Evolutionary conservation across 208 protist species (phyloP), one percentile per base, ranked within the genome.

Genomic region (Trypanosoma conorhini): DNA sequence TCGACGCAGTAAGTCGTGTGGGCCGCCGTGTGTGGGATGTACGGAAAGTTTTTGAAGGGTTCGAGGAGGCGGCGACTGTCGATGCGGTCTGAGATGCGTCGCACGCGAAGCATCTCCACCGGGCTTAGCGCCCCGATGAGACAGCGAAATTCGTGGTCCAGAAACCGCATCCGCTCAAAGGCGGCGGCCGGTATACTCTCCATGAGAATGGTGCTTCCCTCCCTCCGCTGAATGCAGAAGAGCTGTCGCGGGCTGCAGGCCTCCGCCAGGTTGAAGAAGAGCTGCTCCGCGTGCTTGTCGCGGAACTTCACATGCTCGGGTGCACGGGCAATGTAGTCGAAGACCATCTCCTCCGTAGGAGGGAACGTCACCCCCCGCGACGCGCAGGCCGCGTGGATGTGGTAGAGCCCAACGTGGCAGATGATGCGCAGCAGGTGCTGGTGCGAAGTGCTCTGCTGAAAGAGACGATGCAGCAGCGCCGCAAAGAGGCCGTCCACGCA

Each of bases 341-440:
- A 82, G 4, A 97, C 52, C n/a, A 79, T 80, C 19, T 54, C 61
- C 19, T 80, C 76, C 51, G 64, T 76, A 7, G 74, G 26, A 17
- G 67, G 55, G 46, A 74, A 63, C 26, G 3, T 31, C 5, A 72
- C 56, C 33, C 78, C 81, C 46, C 73, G 69, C n/a, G 50, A 57
- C 40, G 76, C 28, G 40, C 79, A 80, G 21, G 62, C 80, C 48
- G 72, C 67, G 62, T 78, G 82, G 17, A 95, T 78, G 40, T 82
- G 62, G 66, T 89, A 79, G 33, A 96, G 72, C 10, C 87, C 89
- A 60, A 91, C 88, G 62, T 96, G 89, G 60, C 80, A 92, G 61
- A 96, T 93, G 65, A 95, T 88, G 59, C 92, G 92, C 35, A 96
- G 77, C n/a, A 96, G 71, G 70, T 96, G 89, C 74, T 96, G 92